Percentiles rank a stretch among this genome's conserved stretches.
Evolutionary conservation across 176 grass and related monocot genomes (phyloP).

Genomic region (Oryza punctata): DNA sequence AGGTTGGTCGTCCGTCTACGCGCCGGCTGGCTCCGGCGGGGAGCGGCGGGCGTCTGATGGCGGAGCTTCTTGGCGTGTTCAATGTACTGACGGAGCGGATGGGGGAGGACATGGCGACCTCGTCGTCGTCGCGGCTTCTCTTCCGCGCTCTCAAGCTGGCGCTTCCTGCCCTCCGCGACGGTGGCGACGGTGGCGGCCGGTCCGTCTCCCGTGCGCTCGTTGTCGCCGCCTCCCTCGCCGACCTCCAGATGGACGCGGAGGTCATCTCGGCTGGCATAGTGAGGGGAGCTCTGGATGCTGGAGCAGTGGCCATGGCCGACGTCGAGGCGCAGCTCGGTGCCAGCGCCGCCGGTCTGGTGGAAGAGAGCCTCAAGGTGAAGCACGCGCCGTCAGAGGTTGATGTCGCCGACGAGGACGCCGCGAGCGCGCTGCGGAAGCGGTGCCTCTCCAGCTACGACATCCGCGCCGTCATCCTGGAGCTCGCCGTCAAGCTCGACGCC

Average conservation of each 20-base stretch:
- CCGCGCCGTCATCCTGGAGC: slow-evolving; percentile 76
- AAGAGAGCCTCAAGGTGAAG: slow-evolving; percentile 72
- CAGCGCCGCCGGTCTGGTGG: slow-evolving; percentile 60
- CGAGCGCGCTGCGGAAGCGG: slow-evolving; percentile 59
- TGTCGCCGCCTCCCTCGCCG: slow-evolving; percentile 70
- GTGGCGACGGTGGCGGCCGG: background rate
- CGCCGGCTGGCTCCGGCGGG: slow-evolving; percentile 20
- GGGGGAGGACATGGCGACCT: slow-evolving; percentile 63
- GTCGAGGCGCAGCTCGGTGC: slow-evolving; percentile 66
- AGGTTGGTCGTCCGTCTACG: background rate
- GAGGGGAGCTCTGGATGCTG: slow-evolving; percentile 69
- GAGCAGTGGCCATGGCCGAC: slow-evolving; percentile 69
- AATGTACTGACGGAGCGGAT: slow-evolving; percentile 79
- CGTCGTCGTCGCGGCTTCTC: slow-evolving; percentile 77
- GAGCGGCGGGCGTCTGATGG: slow-evolving; percentile 79
- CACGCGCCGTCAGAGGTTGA: slow-evolving; percentile 70
- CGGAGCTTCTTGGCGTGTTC: slow-evolving; percentile 82
- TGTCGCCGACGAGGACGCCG: slow-evolving; percentile 68
- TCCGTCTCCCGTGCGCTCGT: slow-evolving; percentile 53
- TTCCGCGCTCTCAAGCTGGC: slow-evolving; percentile 82
- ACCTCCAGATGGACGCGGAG: slow-evolving; percentile 99
- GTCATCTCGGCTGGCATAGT: slow-evolving; percentile 90
- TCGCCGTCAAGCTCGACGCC: slow-evolving; percentile 73
- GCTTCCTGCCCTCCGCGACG: slow-evolving; percentile 64
- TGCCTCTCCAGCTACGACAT: slow-evolving; percentile 88